These are phyloP conservation scores for Emericellopsis atlantica DNA, from an alignment of 2,329 filamentous ascomycete species.

Conservation along the genomic window DNA sequence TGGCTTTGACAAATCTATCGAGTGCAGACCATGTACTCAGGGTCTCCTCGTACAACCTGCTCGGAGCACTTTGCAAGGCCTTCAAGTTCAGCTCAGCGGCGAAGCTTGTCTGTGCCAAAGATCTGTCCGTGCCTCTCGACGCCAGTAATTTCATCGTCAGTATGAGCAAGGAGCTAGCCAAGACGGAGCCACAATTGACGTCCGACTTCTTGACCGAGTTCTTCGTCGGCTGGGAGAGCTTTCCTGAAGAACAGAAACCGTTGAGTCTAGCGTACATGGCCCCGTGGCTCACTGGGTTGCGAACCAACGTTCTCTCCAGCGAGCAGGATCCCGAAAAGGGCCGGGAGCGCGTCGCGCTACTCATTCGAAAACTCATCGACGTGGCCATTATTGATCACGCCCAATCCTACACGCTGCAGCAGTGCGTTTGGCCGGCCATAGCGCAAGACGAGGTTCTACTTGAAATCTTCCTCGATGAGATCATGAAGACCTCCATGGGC, in stretches of 20 bases:
- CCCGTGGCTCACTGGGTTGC: slow-evolving; percentile 52
- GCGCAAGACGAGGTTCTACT: slow-evolving; percentile 51
- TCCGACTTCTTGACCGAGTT: slow-evolving; percentile 62
- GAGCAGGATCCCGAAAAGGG: slow-evolving; percentile 54
- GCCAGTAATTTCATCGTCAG: slow-evolving; percentile 52
- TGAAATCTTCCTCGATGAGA: slow-evolving; percentile 55
- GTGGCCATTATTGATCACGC: slow-evolving; percentile 48
- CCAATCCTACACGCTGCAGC: slow-evolving; percentile 47
- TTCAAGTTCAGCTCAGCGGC: slow-evolving; percentile 54
- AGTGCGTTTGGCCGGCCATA: slow-evolving; percentile 53
- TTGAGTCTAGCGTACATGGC: slow-evolving; percentile 58
- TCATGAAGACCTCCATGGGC: slow-evolving; percentile 48
- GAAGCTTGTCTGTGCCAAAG: slow-evolving; percentile 49
- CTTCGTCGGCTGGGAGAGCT: slow-evolving; percentile 60
- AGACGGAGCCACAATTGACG: slow-evolving; percentile 53
- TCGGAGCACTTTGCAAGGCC: slow-evolving; percentile 53
- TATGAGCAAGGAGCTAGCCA: slow-evolving; percentile 51
- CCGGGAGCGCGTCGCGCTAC: slow-evolving; percentile 47
- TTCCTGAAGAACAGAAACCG: slow-evolving; percentile 53
- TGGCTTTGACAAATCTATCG: slow-evolving; percentile 54
- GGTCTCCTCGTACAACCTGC: slow-evolving; percentile 53
- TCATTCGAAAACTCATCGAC: slow-evolving; percentile 56
- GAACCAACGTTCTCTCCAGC: slow-evolving; percentile 43
- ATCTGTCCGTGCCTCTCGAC: slow-evolving; percentile 50
- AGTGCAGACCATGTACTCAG: slow-evolving; percentile 47